phyloP scores from a whole-genome alignment of 1,284 basidiomycete species.

The Ustilago hordei region DNA sequence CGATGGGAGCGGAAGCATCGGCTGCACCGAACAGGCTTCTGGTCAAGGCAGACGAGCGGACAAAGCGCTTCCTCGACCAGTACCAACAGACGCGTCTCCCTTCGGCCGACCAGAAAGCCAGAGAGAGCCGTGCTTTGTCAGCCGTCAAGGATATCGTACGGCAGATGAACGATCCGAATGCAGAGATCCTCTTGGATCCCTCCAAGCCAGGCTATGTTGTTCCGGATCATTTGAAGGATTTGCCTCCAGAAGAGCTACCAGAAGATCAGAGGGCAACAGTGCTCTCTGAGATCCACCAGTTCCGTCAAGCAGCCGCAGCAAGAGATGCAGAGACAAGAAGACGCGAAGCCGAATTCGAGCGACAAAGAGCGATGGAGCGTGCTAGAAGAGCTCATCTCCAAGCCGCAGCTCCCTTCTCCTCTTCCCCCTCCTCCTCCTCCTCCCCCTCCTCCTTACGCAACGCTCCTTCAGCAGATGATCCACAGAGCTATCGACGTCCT shows the following conservation, averaged over 20 bases:
- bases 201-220: conserved; percentile 74
- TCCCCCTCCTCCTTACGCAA: conserved; percentile 15
- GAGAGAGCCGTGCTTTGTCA: conserved; percentile 73
- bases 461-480: conserved; percentile 29
- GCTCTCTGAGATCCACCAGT: conserved; percentile 92
- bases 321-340: conserved; percentile 63
- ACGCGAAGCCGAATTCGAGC: conserved; percentile 63
- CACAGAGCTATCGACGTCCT: conserved; percentile 52
- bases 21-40: conserved; percentile 76
- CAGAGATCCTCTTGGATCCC: conserved; percentile 72
- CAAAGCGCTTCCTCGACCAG: conserved; percentile 83
- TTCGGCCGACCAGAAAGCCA: conserved; percentile 74
- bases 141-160: conserved; percentile 69
- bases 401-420: conserved; percentile 15
- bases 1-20: conserved; percentile 54
- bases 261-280: conserved; percentile 92
- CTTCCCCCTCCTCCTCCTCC: background rate
- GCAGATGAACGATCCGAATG: conserved; percentile 72
- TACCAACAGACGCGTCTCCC: conserved; percentile 82
- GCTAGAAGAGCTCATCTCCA: conserved; percentile 33
- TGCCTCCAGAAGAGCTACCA: conserved; percentile 94
- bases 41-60: conserved; percentile 90
- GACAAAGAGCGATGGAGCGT: conserved; percentile 45
- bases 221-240: conserved; percentile 91
- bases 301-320: conserved; percentile 62